These are phyloP conservation scores for Carex littledalei DNA, from an alignment of 176 grass and related monocot species.

Conservation along the genomic window DNA sequence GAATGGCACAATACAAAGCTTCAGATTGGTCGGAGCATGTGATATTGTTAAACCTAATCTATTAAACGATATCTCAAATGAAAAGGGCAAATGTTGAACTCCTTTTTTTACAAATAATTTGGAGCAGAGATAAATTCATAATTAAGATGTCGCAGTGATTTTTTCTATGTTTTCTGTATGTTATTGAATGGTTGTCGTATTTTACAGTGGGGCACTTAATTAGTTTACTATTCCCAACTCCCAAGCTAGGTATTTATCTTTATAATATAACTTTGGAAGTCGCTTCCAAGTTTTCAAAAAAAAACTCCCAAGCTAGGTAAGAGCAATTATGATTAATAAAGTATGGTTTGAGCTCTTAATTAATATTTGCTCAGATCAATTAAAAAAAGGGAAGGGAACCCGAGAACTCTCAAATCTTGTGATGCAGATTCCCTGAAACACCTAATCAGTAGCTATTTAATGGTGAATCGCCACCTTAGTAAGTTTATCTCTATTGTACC, in stretches of 20 bases:
- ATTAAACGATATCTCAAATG: background rate
- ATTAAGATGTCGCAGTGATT: conserved; percentile 30
- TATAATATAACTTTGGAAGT: too few species aligned
- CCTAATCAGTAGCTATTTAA: background rate
- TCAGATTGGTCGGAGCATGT: background rate
- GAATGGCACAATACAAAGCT: background rate
- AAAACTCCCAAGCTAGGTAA: conserved; percentile 21
- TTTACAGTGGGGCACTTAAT: conserved; percentile 4
- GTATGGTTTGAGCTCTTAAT: conserved; percentile 5
- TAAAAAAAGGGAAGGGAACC: background rate
- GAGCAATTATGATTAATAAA: conserved; percentile 2
- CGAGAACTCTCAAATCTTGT: conserved; percentile 8
- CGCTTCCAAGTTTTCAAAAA: too few species aligned
- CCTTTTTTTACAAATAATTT: background rate
- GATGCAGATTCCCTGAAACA: background rate
- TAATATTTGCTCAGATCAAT: conserved; percentile 9
- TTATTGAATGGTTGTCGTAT: conserved; percentile 31
- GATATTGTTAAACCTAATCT: background rate
- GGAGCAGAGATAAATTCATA: conserved; percentile 22
- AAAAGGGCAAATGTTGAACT: background rate
- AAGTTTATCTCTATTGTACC: background rate
- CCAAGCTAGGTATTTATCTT: too few species aligned
- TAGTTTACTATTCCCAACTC: conserved; percentile 40
- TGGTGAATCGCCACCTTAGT: background rate
- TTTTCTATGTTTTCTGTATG: conserved; percentile 49